phyloP scores from a whole-genome alignment of 2,329 filamentous ascomycete species.

The Stemphylium lycopersici region DNA sequence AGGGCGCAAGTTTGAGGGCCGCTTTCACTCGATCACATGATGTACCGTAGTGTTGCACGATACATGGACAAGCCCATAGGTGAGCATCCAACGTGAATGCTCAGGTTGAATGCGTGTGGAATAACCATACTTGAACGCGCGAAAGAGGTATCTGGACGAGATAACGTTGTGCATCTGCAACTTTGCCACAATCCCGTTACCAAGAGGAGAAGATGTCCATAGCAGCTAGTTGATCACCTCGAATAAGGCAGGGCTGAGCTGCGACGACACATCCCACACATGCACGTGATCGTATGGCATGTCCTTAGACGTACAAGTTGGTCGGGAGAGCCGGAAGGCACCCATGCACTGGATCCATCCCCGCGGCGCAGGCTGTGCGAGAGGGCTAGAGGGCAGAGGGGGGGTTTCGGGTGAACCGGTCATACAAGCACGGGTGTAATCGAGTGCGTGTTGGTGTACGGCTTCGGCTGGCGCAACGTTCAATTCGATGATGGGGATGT shows the following conservation, averaged over 20 bases:
- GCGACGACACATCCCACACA: neutral
- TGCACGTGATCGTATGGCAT: neutral
- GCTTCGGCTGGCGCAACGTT: neutral
- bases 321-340: constrained; percentile 1
- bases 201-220: too few species aligned
- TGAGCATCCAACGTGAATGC: too few species aligned
- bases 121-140: too few species aligned
- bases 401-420: constrained; percentile 12
- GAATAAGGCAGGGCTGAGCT: neutral
- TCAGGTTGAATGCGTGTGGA: too few species aligned
- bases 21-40: too few species aligned
- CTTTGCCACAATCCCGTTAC: too few species aligned
- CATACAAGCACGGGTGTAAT: constrained; percentile 12
- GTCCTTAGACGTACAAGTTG: neutral
- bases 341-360: neutral
- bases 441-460: constrained; percentile 4
- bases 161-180: too few species aligned
- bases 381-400: neutral
- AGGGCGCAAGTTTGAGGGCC: too few species aligned
- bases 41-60: too few species aligned
- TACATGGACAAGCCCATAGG: too few species aligned
- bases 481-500: constrained; percentile 5
- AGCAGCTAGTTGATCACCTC: too few species aligned
- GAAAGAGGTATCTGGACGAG: too few species aligned
- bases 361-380: neutral